Evolutionary conservation across 805 yeast genomes (phyloP).

Genomic region (Wickerhamiella azymoides): DNA sequence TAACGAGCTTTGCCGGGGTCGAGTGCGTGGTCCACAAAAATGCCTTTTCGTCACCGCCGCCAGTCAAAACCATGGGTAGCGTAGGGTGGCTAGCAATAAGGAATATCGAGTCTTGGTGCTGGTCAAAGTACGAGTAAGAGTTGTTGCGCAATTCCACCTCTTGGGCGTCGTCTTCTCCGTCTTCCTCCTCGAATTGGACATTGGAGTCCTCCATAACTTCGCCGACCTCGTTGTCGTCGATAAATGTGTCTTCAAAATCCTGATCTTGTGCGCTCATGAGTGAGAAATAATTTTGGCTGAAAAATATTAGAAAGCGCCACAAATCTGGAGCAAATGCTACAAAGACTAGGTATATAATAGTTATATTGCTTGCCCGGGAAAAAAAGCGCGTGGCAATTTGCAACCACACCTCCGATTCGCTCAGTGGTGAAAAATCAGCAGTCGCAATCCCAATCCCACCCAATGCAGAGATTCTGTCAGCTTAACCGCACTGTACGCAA

Average conservation of each 20-base stretch:
- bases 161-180: slow-evolving; percentile 32
- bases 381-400: too few relatives aligned
- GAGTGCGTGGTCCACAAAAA: slow-evolving; percentile 76
- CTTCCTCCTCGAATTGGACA: slow-evolving; percentile 13
- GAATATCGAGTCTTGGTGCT: slow-evolving; percentile 78
- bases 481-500: background rate
- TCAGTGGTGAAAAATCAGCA: background rate
- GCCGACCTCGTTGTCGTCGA: slow-evolving; percentile 20
- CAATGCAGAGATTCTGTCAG: background rate
- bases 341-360: too few relatives aligned
- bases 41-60: slow-evolving; percentile 89
- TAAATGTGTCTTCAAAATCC: slow-evolving; percentile 16
- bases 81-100: slow-evolving; percentile 71
- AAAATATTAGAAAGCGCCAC: background rate
- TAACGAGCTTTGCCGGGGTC: slow-evolving; percentile 67
- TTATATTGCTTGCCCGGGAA: too few relatives aligned
- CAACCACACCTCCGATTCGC: too few relatives aligned
- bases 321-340: background rate
- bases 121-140: slow-evolving; percentile 78
- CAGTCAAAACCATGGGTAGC: slow-evolving; percentile 72
- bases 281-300: background rate
- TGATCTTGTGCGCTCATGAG: slow-evolving; percentile 21
- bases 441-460: background rate
- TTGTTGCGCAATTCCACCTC: slow-evolving; percentile 84
- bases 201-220: slow-evolving; percentile 12